Evolutionary conservation across 805 yeast species (phyloP), one percentile per base, ranked within the genome.

Genomic region (Barnettozyma sucrosica): DNA sequence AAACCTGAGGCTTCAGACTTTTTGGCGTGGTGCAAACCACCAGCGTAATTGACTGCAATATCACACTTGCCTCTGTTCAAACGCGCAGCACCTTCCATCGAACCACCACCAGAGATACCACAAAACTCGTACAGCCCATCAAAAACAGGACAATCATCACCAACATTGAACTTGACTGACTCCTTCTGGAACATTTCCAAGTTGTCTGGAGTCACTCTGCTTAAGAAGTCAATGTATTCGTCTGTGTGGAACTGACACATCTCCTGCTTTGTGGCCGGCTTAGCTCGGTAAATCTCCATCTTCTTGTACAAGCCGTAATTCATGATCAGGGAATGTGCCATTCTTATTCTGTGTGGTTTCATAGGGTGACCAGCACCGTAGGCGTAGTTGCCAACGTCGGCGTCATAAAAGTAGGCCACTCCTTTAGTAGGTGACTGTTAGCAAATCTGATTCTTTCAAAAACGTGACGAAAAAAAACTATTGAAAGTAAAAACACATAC

Each of bases 301-400:
- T 82, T 76, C 58, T 89, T 89, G 64, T 90, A 88, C 41, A 92
- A 69, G 49, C 88, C 88, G 66, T 93, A 92, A 13, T 85, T 81
- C 30, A 84, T 78, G 45, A 92, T 92, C 51, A 92, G 70, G 63
- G 90, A 96, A 67, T 92, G 97, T 0, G 99, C 92, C 40, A 92
- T 75, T 90, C 89, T 84, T 52, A 93, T 71, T 54, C 99, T 71
- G 65, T 90, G 88, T 14, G 99, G 99, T 65, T 92, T 92, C 99
- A 92, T 92, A n/a, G 99, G 99, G 66, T 92, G 99, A 51, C 81
- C 78, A 1, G 87, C 85, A 16, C 99, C 99, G 65, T 87, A 90
- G 40, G 97, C 96, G 68, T 92, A 92, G 70, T 93, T 93, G 32
- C 98, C 98, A 42, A 93, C 96, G 65, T 92, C 99, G 25, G 96